Base-by-base conservation (phyloP, 1,284 basidiomycete species). In the Pholiota adiposa region DNA sequence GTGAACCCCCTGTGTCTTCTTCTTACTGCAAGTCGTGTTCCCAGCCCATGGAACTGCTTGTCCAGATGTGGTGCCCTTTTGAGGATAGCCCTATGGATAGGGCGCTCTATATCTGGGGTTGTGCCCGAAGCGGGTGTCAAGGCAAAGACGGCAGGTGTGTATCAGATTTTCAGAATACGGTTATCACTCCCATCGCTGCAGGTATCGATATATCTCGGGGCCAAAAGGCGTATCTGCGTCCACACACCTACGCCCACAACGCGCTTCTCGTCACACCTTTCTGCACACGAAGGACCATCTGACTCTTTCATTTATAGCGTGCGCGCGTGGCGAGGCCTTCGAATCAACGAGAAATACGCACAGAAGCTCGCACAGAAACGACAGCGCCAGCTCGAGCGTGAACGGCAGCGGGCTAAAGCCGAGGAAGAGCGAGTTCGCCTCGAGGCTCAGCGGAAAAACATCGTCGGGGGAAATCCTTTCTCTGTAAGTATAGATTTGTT, bases 11-110 rank as follows among this genome's bases (percentile, higher is more conserved):
- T 31, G 74, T 86, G 63, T 76, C 81, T 69, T 85, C 80, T 51
- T 82, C 87, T 4, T 76, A 80, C 60, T 94, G 92, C 83, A 86
- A 83, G 69, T 75, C 81, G 56, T 94, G 92, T 75, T 77, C 79
- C 5, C 74, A 79, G 18, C 84, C 88, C 0, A 93, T 90, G 89
- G 86, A 92, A 63, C 80, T 94, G 23, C 81, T 94, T 33, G 79
- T 91, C 12, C 92, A 94, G 66, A 82, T 94, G 67, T 94, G 92
- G 90, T 94, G 90, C 72, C 93, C 93, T 0, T 86, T 94, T 65
- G 89, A 93, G 69, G 79, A 87, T 38, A 94, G 91, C 65, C 83
- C 88, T 7, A 87, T 89, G 80, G 92, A 94, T 69, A 82, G 93
- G 53, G 88, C 86, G 1, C 73, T 94, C 54, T 93, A 93, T 69